Base-by-base conservation (phyloP, 2,329 filamentous ascomycete genomes). In the Sarocladiaceae sp. region DNA sequence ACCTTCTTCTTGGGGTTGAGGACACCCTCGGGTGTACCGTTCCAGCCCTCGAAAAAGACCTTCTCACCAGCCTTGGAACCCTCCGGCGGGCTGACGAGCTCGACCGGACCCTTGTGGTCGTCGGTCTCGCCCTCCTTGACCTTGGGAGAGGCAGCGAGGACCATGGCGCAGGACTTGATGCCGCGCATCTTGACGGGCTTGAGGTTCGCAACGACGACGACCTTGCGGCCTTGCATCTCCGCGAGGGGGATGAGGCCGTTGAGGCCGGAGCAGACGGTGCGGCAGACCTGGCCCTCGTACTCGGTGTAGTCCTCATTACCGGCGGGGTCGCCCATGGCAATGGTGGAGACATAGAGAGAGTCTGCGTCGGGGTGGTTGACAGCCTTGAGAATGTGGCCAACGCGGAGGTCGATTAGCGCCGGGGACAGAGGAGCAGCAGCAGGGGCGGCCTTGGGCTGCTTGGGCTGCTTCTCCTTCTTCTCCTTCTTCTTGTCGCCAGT, bases 1-100 rank as follows among this genome's bases (percentile, higher is more conserved):
- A 97, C 73, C 82, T 97, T 97, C 82, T 97, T 98, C 83, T 98
- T 98, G 47, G 93, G 93, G 76, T 97, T 98, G 47, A 98, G 76
- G 43, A 91, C 80, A 50, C 83, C 84, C 76, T 98, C 93, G 0
- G 93, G 89, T 73, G 95, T 86, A 48, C 88, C 90, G 64, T 88
- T 76, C 83, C 88, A 98, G 39, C 93, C 93, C 62, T 97, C 87
- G 61, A 98, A 98, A 74, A 76, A 90, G 43, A 97, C 86, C 12
- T 87, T 75, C 61, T 95, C 88, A 47, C 93, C 93, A 5, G 90
- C 88, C 60, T 83, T 80, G 33, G 87, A 76, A 32, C 78, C 88
- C 15, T 74, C 78, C 1, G 93, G 93, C 1, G 91, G 90, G 50
- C 72, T 80, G 44, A 97, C 91, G 18, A 98, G 79, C 74, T 98